These are phyloP conservation scores for Schizochytrium sp. DNA, from an alignment of 108 stramenopile species.

Conservation along the genomic window DNA sequence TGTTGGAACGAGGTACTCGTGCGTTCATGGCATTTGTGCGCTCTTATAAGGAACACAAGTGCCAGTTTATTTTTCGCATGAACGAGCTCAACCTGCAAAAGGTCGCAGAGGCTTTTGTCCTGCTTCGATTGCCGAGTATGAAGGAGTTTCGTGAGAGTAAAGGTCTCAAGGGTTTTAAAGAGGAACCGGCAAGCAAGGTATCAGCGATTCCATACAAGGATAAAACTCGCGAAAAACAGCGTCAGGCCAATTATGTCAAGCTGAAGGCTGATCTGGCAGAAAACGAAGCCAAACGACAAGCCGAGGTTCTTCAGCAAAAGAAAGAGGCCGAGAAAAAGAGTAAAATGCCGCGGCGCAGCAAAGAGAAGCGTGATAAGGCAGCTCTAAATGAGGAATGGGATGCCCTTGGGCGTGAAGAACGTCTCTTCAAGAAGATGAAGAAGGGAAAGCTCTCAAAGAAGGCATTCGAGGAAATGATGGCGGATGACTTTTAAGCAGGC, in stretches of 20 bases:
- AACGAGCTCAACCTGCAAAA: slow-evolving; percentile 87
- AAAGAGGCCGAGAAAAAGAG: slow-evolving; percentile 71
- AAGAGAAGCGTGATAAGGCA: slow-evolving; percentile 85
- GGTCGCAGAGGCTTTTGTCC: slow-evolving; percentile 88
- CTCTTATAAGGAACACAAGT: slow-evolving; percentile 93
- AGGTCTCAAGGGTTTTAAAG: slow-evolving; percentile 79
- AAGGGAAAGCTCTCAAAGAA: slow-evolving; percentile 86
- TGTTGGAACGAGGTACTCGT: slow-evolving; percentile 94
- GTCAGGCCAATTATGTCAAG: slow-evolving; percentile 82
- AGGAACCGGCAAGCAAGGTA: slow-evolving; percentile 84
- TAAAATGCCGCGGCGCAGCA: slow-evolving; percentile 74
- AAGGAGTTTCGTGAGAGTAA: slow-evolving; percentile 83
- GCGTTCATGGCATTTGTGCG: slow-evolving; percentile 88
- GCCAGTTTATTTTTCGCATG: slow-evolving; percentile 81
- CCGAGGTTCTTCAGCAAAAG: slow-evolving; percentile 55
- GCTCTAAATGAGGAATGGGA: slow-evolving; percentile 97
- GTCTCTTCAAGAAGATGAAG: slow-evolving; percentile 87
- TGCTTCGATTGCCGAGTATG: slow-evolving; percentile 96
- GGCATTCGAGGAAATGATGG: slow-evolving; percentile 75
- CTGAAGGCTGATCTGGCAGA: slow-evolving; percentile 82
- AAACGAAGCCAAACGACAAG: slow-evolving; percentile 58
- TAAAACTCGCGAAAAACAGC: slow-evolving; percentile 84
- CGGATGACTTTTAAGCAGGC: background rate
- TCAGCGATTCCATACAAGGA: slow-evolving; percentile 87
- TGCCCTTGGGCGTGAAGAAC: slow-evolving; percentile 94